Percentiles rank a stretch among this genome's conserved stretches.
Conservation (phyloP, 352 stramenopile species). For the Phytophthora pistaciae region DNA sequence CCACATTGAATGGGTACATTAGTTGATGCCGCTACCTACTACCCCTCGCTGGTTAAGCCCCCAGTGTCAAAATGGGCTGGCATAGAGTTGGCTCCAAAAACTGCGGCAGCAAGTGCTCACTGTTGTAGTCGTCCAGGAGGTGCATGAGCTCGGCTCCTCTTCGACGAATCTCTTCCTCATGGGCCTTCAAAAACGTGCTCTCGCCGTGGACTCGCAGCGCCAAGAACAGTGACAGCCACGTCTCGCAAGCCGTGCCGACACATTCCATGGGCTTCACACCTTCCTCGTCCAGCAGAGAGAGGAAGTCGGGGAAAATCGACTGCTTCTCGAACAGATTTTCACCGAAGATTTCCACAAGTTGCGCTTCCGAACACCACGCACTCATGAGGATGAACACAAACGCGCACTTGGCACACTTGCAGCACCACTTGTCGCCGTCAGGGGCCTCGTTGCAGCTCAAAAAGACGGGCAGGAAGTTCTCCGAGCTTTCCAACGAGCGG, state of each 20-base stretch:
- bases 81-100: slow-evolving; percentile 34
- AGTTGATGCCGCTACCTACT: background rate
- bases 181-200: slow-evolving; percentile 30
- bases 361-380: slow-evolving; percentile 37
- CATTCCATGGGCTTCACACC: slow-evolving; percentile 58
- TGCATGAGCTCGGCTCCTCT: slow-evolving; percentile 33
- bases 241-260: slow-evolving; percentile 45
- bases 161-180: slow-evolving; percentile 24
- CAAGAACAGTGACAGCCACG: slow-evolving; percentile 48
- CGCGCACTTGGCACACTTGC: slow-evolving; percentile 49
- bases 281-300: slow-evolving; percentile 38
- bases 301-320: slow-evolving; percentile 39
- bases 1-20: background rate
- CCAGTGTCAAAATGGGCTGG: slow-evolving; percentile 28
- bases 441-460: slow-evolving; percentile 54
- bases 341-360: slow-evolving; percentile 40
- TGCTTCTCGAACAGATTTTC: slow-evolving; percentile 46
- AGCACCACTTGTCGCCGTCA: slow-evolving; percentile 51
- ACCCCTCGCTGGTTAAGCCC: background rate
- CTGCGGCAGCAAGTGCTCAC: slow-evolving; percentile 37
- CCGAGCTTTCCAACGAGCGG: slow-evolving; percentile 28
- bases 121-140: slow-evolving; percentile 46
- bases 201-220: slow-evolving; percentile 24
- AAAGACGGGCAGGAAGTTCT: slow-evolving; percentile 49
- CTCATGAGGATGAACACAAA: slow-evolving; percentile 55